These are phyloP conservation scores for Eucalyptus sp. DNA, from an alignment of 345 rosid genomes.

Conservation along the genomic window DNA sequence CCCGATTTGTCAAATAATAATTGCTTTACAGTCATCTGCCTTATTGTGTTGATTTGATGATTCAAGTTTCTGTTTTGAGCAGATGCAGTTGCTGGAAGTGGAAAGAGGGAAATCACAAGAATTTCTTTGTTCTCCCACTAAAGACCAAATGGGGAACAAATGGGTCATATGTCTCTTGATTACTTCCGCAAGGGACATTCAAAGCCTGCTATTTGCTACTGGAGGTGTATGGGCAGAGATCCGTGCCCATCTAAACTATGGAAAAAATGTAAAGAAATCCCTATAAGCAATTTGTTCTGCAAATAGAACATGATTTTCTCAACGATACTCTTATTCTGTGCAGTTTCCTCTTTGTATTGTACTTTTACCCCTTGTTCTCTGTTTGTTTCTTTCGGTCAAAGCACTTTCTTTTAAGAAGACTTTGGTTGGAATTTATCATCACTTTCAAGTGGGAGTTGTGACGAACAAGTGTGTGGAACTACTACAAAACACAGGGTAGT, in stretches of 20 bases:
- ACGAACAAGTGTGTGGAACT: background rate
- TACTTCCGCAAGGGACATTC: background rate
- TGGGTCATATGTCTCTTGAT: background rate
- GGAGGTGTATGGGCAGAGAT: background rate
- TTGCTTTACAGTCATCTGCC: background rate
- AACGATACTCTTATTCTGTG: background rate
- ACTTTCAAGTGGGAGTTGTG: background rate
- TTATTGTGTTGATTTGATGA: conserved; percentile 42
- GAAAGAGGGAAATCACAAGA: conserved; percentile 43
- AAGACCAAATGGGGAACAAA: conserved; percentile 14
- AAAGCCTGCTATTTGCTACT: background rate
- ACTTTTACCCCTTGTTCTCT: background rate
- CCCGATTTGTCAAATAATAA: background rate
- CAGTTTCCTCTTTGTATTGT: background rate
- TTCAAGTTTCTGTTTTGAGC: conserved; percentile 28
- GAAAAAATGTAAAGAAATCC: background rate
- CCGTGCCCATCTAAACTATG: background rate
- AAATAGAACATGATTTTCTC: background rate
- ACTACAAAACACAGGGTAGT: background rate
- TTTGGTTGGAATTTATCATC: background rate
- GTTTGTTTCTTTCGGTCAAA: background rate
- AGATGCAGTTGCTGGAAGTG: conserved; percentile 51
- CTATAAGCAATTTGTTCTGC: background rate
- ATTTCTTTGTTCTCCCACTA: conserved; percentile 44
- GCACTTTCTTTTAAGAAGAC: background rate